Conservation (phyloP, 768 basidiomycete genomes). For the Lactarius trivialis region DNA sequence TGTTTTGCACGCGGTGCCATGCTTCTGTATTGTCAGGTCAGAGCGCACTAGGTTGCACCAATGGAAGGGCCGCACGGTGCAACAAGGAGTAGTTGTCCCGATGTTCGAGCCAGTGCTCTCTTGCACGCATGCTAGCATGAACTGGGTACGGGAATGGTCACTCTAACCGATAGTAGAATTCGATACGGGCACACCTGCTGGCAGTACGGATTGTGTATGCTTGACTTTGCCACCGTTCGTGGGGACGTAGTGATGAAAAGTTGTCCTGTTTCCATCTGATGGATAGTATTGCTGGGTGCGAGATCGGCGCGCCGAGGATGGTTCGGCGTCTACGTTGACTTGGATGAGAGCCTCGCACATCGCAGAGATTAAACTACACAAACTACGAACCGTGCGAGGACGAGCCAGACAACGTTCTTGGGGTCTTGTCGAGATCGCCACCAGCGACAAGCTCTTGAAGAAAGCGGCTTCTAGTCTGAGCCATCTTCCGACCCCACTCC, state of each 20-base stretch:
- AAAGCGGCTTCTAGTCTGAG: conserved; percentile 61
- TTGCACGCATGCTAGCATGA: conserved; percentile 16
- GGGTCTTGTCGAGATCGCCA: conserved; percentile 34
- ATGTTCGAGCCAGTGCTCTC: conserved; percentile 14
- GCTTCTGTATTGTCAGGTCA: conserved; percentile 45
- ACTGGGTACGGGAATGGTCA: conserved; percentile 6
- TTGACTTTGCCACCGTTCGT: conserved; percentile 17
- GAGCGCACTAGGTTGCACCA: conserved; percentile 6
- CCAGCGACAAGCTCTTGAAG: conserved; percentile 58
- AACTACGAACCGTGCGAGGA: conserved; percentile 21
- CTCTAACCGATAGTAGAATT: not conserved
- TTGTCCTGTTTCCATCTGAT: conserved; percentile 20
- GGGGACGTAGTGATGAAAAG: conserved; percentile 25
- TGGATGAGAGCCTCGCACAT: not conserved
- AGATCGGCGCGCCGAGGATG: conserved; percentile 16
- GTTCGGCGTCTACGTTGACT: conserved; percentile 7
- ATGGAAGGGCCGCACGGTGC: conserved; percentile 32
- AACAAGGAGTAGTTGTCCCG: conserved; percentile 36
- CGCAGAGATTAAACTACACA: not conserved
- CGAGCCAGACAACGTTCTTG: conserved; percentile 23
- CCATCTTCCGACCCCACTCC: conserved; percentile 73
- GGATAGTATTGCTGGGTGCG: conserved; percentile 21
- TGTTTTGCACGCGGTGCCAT: conserved; percentile 57
- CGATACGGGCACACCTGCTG: conserved; percentile 17
- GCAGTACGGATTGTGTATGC: conserved; percentile 7